phyloP scores from a whole-genome alignment of 2,329 filamentous ascomycete genomes.

The Delphinella strobiligena region DNA sequence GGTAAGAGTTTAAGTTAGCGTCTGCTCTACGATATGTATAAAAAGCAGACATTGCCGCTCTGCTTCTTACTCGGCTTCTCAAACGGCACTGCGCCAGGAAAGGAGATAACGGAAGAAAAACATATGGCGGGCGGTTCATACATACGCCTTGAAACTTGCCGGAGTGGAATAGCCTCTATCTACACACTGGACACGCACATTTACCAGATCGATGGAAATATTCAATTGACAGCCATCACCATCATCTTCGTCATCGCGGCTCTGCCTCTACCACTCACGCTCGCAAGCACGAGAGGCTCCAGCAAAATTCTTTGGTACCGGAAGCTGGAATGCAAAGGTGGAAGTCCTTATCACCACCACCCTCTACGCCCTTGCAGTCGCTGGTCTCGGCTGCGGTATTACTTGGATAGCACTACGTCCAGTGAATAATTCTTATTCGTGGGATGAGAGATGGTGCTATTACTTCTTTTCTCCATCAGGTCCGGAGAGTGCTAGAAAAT shows the following conservation, averaged over 20 bases:
- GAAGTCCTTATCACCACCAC: conserved; percentile 12
- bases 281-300: conserved; percentile 7
- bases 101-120: too few species aligned
- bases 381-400: conserved; percentile 17
- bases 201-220: conserved; percentile 9
- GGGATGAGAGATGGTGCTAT: conserved; percentile 12
- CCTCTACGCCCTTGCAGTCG: conserved; percentile 12
- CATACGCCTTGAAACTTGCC: too few species aligned
- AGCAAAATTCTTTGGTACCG: conserved; percentile 13
- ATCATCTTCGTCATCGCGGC: conserved; percentile 15
- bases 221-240: conserved; percentile 14
- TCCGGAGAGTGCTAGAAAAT: too few species aligned
- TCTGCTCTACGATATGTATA: too few species aligned
- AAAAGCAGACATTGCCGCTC: too few species aligned
- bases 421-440: conserved; percentile 18
- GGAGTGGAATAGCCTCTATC: too few species aligned
- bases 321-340: conserved; percentile 12
- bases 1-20: too few species aligned
- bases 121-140: too few species aligned
- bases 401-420: conserved; percentile 16
- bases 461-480: not conserved
- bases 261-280: conserved; percentile 14
- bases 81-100: conserved; percentile 12
- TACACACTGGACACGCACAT: conserved; percentile 16
- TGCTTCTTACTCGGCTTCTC: too few species aligned